Percentiles rank a stretch among this genome's conserved stretches.
These are phyloP conservation scores for Suhomyces wounanorum DNA, from an alignment of 1,139 yeast genomes.

Conservation along the genomic window DNA sequence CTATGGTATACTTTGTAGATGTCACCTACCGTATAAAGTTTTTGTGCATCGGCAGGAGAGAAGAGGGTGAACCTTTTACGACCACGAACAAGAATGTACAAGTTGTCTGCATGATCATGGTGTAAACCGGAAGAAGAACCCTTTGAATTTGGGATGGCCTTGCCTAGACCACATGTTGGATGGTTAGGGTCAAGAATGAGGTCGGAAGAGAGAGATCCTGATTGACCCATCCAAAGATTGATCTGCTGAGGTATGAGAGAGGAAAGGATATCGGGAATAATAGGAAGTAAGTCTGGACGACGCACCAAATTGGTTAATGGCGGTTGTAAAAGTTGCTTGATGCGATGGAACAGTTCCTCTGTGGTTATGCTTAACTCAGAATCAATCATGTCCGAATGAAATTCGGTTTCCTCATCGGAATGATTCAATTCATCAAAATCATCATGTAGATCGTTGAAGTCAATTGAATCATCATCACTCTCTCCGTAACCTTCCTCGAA, in stretches of 20 bases:
- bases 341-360: slow-evolving; percentile 18
- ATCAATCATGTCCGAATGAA: slow-evolving; percentile 6
- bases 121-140: slow-evolving; percentile 77
- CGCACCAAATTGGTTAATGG: slow-evolving; percentile 53
- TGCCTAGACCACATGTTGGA: slow-evolving; percentile 45
- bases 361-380: slow-evolving; percentile 10
- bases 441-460: slow-evolving; percentile 48
- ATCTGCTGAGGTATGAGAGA: slow-evolving; percentile 65
- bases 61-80: slow-evolving; percentile 65
- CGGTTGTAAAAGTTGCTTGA: slow-evolving; percentile 57
- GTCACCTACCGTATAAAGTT: slow-evolving; percentile 61
- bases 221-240: slow-evolving; percentile 67
- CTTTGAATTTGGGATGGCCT: slow-evolving; percentile 46
- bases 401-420: neutral
- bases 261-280: slow-evolving; percentile 42
- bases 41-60: slow-evolving; percentile 60
- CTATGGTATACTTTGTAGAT: slow-evolving; percentile 51
- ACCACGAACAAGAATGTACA: slow-evolving; percentile 62
- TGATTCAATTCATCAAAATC: slow-evolving; percentile 38
- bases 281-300: slow-evolving; percentile 31
- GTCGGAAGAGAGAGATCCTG: slow-evolving; percentile 8
- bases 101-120: slow-evolving; percentile 78
- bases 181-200: slow-evolving; percentile 4
- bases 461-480: slow-evolving; percentile 31
- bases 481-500: neutral